Percentiles rank a stretch among this genome's conserved stretches.
These are phyloP conservation scores for Monosporascus sp. DNA, from an alignment of 2,329 filamentous ascomycete genomes.

Conservation along the genomic window DNA sequence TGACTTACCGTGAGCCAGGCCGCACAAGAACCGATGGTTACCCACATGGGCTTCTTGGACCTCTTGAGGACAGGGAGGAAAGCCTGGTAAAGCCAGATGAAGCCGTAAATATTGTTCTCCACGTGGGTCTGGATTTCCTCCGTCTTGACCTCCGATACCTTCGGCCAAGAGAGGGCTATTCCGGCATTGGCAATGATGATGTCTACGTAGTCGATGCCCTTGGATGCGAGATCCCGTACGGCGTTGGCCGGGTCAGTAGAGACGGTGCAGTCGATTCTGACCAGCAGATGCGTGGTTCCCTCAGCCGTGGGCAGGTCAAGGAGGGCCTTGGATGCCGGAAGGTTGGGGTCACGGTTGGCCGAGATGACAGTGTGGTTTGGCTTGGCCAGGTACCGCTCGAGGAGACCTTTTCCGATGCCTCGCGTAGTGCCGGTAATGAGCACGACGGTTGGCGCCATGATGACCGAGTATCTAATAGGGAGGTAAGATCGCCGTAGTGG, in stretches of 20 bases:
- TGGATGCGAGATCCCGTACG: slow-evolving; percentile 21
- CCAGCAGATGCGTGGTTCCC: slow-evolving; percentile 31
- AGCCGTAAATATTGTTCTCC: slow-evolving; percentile 36
- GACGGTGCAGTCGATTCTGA: slow-evolving; percentile 36
- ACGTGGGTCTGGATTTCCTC: slow-evolving; percentile 33
- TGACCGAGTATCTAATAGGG: too few species aligned
- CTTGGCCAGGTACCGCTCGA: slow-evolving; percentile 35
- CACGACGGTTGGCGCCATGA: too few species aligned
- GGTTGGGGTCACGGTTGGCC: slow-evolving; percentile 28
- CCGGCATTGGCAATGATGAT: slow-evolving; percentile 49
- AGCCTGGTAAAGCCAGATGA: slow-evolving; percentile 38
- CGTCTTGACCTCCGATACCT: slow-evolving; percentile 28
- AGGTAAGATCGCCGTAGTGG: too few species aligned
- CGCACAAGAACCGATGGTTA: slow-evolving; percentile 29
- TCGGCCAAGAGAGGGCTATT: slow-evolving; percentile 28
- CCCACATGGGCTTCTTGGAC: slow-evolving; percentile 28
- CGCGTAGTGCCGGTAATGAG: slow-evolving; percentile 33
- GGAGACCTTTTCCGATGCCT: slow-evolving; percentile 31
- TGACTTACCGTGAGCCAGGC: slow-evolving; percentile 15
- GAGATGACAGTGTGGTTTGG: slow-evolving; percentile 50
- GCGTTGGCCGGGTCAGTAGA: slow-evolving; percentile 28
- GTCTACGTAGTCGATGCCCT: slow-evolving; percentile 38
- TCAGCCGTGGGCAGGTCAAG: slow-evolving; percentile 27
- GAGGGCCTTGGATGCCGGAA: slow-evolving; percentile 24
- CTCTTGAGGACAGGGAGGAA: slow-evolving; percentile 31